Percentiles rank a stretch among this genome's conserved stretches.
Conservation (phyloP, 495 filamentous ascomycete genomes). For the Penicillium steckii region DNA sequence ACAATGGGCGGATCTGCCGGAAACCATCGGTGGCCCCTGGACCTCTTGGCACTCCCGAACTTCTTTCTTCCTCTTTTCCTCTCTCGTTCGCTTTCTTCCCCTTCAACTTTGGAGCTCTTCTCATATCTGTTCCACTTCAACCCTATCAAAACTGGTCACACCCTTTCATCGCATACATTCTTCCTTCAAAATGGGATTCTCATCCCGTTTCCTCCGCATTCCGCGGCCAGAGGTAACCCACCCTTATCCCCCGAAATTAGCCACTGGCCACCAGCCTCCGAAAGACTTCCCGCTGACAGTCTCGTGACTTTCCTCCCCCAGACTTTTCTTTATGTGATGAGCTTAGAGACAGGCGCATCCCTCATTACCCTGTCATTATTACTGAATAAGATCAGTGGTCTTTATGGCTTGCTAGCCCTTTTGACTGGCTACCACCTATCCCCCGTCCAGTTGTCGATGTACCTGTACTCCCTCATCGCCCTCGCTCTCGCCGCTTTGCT, state of each 20-base stretch:
- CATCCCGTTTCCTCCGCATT: conserved; percentile 52
- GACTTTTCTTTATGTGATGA: conserved; percentile 82
- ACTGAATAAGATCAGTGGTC: conserved; percentile 83
- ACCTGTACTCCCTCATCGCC: conserved; percentile 75
- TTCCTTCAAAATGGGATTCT: conserved; percentile 41
- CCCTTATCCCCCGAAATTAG: conserved; percentile 2
- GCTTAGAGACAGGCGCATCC: conserved; percentile 80
- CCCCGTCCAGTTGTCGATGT: conserved; percentile 71
- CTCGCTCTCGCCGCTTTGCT: conserved; percentile 61
- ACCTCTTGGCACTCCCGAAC: conserved; percentile 20
- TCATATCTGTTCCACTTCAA: too few species aligned
- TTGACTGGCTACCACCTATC: conserved; percentile 70
- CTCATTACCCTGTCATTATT: conserved; percentile 74
- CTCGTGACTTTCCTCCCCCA: conserved; percentile 31
- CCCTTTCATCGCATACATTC: conserved; percentile 16
- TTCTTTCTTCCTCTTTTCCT: conserved; percentile 24
- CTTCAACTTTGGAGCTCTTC: too few species aligned
- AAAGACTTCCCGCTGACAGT: conserved; percentile 27
- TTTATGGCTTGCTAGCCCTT: conserved; percentile 86
- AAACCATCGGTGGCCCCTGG: conserved; percentile 23
- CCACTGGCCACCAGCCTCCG: too few species aligned
- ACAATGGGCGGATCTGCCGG: conserved; percentile 27
- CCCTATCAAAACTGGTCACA: background rate
- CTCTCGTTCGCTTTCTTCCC: too few species aligned
- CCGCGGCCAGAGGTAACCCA: conserved; percentile 60